Conservation (phyloP, 495 filamentous ascomycete genomes). For the Neurospora sp. region DNA sequence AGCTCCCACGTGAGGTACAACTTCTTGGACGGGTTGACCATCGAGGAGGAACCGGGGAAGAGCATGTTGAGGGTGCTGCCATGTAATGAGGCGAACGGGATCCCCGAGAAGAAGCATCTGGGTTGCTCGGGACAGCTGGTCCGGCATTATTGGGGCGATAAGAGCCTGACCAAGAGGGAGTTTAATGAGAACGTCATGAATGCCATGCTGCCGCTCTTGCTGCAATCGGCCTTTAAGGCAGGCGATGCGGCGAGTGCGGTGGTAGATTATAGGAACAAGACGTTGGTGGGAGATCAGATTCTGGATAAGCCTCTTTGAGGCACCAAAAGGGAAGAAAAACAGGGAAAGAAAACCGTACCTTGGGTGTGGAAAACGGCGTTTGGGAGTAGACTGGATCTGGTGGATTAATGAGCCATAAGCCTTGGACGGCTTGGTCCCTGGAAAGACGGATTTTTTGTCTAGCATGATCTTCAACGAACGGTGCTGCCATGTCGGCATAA, state of each 20-base stretch:
- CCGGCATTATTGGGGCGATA: conserved; percentile 21
- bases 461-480: not conserved
- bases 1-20: conserved; percentile 21
- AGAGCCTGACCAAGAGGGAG: conserved; percentile 10
- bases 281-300: conserved; percentile 12
- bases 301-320: conserved; percentile 2
- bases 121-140: conserved; percentile 19
- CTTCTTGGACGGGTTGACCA: conserved; percentile 18
- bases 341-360: not conserved
- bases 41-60: conserved; percentile 9
- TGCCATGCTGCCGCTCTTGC: conserved; percentile 14
- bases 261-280: conserved; percentile 10
- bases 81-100: conserved; percentile 22
- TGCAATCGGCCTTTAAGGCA: conserved; percentile 9
- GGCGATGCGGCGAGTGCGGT: conserved; percentile 1
- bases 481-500: not conserved
- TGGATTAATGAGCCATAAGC: not conserved
- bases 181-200: conserved; percentile 14
- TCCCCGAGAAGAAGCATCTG: conserved; percentile 7
- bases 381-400: not conserved
- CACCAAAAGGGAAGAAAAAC: not conserved
- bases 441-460: not conserved
- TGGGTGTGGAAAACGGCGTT: not conserved
- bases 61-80: conserved; percentile 15
- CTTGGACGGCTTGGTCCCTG: not conserved